Evolutionary conservation across 257 asterid species (phyloP).

Genomic region (Solanum medicagineum): DNA sequence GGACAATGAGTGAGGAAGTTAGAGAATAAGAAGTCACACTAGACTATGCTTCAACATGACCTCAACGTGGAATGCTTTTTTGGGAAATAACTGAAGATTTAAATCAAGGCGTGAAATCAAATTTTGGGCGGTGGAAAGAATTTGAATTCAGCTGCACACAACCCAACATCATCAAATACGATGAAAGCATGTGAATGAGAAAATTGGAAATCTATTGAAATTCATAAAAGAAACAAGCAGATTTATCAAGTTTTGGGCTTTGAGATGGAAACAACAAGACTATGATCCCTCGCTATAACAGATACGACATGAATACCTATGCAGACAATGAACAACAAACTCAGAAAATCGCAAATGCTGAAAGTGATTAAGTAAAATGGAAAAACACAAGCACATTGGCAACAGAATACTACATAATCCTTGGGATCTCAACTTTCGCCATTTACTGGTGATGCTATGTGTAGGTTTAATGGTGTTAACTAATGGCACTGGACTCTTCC

Average conservation of each 20-base stretch:
- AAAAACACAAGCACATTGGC: not conserved
- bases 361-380: not conserved
- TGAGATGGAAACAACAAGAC: not conserved
- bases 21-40: not conserved
- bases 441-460: not conserved
- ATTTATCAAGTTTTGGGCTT: not conserved
- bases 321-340: not conserved
- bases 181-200: not conserved
- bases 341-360: not conserved
- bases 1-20: not conserved
- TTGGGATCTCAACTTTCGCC: not conserved
- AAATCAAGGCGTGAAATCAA: not conserved
- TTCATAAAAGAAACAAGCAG: not conserved
- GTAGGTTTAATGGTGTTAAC: not conserved
- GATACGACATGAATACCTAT: not conserved
- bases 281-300: not conserved
- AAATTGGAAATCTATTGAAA: not conserved
- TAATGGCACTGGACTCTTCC: not conserved
- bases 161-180: not conserved
- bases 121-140: not conserved
- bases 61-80: not conserved
- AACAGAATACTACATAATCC: not conserved
- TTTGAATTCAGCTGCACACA: not conserved
- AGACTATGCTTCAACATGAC: not conserved
- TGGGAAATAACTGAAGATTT: not conserved